A percentile compares a stretch with the other conserved stretches of the same genome.
Conservation (phyloP, 805 yeast species). For the Candida arabinofermentans region DNA sequence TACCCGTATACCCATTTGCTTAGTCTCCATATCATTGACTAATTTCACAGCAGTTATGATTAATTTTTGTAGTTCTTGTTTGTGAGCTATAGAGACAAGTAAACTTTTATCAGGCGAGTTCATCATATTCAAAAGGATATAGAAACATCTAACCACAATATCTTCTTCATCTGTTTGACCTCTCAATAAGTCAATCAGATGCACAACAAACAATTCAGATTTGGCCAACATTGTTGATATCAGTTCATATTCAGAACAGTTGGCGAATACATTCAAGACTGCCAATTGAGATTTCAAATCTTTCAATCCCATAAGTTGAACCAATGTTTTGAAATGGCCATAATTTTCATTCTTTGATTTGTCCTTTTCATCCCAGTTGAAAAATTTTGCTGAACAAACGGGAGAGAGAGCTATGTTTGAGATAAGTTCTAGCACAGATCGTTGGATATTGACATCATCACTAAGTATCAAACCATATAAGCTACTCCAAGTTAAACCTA, state of each 20-base stretch:
- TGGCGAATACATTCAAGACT: constrained; percentile 30
- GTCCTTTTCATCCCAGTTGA: constrained; percentile 43
- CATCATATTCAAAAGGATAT: constrained; percentile 17
- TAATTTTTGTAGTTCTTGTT: constrained; percentile 3
- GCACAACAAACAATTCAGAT: constrained; percentile 19
- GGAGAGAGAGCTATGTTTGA: constrained; percentile 41
- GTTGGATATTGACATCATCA: constrained; percentile 38
- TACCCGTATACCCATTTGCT: constrained; percentile 7
- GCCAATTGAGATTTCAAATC: constrained; percentile 38
- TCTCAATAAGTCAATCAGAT: constrained; percentile 12
- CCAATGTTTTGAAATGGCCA: constrained; percentile 38
- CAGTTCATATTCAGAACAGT: constrained; percentile 25
- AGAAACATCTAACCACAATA: constrained; percentile 21
- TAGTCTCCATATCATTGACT: constrained; percentile 8
- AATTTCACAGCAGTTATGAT: constrained; percentile 3
- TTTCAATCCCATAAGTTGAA: constrained; percentile 35
- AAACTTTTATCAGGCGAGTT: constrained; percentile 2
- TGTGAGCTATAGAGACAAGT: constrained; percentile 1
- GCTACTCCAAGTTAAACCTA: constrained; percentile 33
- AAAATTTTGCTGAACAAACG: constrained; percentile 47
- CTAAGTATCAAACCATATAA: constrained; percentile 34
- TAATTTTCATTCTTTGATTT: constrained; percentile 22
- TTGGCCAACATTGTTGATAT: constrained; percentile 16
- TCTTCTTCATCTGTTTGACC: constrained; percentile 17
- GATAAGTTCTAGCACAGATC: constrained; percentile 45